These are phyloP conservation scores for Euphorbia pulcherrima DNA, from an alignment of 345 rosid species.

Conservation along the genomic window DNA sequence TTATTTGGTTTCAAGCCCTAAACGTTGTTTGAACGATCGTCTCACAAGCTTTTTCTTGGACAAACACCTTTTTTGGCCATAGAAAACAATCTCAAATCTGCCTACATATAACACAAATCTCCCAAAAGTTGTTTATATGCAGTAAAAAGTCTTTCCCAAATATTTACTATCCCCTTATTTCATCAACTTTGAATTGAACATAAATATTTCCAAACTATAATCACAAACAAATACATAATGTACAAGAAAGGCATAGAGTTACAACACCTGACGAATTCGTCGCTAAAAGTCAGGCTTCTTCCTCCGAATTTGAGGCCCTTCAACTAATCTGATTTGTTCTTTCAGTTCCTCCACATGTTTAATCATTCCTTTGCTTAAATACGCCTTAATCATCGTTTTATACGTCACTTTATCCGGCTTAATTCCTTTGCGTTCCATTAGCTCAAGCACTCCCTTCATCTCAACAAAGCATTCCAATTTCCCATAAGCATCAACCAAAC, in stretches of 20 bases:
- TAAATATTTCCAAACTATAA: not conserved
- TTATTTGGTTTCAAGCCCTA: too few species aligned
- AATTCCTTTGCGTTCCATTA: slow-evolving; percentile 65
- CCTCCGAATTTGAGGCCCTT: slow-evolving; percentile 28
- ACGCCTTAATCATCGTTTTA: slow-evolving; percentile 81
- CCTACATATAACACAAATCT: too few species aligned
- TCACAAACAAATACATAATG: not conserved
- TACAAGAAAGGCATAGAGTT: slow-evolving; percentile 11
- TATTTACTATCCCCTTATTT: not conserved
- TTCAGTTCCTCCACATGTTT: slow-evolving; percentile 59
- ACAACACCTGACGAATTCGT: slow-evolving; percentile 18
- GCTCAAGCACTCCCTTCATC: slow-evolving; percentile 76
- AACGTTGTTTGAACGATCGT: too few species aligned
- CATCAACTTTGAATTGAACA: not conserved
- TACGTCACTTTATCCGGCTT: slow-evolving; percentile 75
- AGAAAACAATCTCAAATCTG: too few species aligned
- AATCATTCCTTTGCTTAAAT: slow-evolving; percentile 57
- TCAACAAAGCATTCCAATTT: slow-evolving; percentile 77
- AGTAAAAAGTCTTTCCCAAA: too few species aligned
- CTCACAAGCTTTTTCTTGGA: too few species aligned
- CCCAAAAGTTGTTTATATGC: too few species aligned
- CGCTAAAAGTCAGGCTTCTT: slow-evolving; percentile 52
- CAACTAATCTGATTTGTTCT: slow-evolving; percentile 33
- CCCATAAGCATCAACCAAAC: slow-evolving; percentile 86
- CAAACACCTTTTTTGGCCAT: too few species aligned